Conservation (phyloP, 2,329 filamentous ascomycete species). For the Penicillium thymicola region DNA sequence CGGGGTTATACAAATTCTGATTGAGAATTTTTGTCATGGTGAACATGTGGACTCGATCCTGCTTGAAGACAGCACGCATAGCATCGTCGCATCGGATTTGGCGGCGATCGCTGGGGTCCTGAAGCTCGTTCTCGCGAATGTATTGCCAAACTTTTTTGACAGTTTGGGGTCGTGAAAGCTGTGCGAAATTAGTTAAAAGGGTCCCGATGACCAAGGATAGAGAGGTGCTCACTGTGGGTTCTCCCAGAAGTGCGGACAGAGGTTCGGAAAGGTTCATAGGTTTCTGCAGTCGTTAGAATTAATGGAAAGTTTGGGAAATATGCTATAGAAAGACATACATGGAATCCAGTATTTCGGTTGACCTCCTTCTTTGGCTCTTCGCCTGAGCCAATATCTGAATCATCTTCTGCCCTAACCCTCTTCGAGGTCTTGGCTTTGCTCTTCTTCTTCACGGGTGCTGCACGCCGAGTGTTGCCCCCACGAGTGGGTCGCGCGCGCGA, state of each 20-base stretch:
- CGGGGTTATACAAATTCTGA: slow-evolving; percentile 80
- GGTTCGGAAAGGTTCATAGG: slow-evolving; percentile 46
- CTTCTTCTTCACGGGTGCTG: slow-evolving; percentile 63
- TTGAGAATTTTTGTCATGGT: slow-evolving; percentile 97
- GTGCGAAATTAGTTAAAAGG: slow-evolving; percentile 12
- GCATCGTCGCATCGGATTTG: slow-evolving; percentile 90
- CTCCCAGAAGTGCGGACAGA: slow-evolving; percentile 45
- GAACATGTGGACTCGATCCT: slow-evolving; percentile 93
- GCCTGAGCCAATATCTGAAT: slow-evolving; percentile 71
- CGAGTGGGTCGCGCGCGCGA: slow-evolving; percentile 70
- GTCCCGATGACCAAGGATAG: not conserved
- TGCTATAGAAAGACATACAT: slow-evolving; percentile 50
- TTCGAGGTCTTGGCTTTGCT: slow-evolving; percentile 55
- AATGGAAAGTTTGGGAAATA: not conserved
- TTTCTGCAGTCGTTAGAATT: slow-evolving; percentile 35
- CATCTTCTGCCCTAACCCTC: slow-evolving; percentile 73
- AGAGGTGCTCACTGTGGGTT: slow-evolving; percentile 39
- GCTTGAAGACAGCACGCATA: slow-evolving; percentile 89
- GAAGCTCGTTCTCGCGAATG: slow-evolving; percentile 82
- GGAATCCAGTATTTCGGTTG: slow-evolving; percentile 83
- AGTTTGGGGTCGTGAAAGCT: slow-evolving; percentile 90
- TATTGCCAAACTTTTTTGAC: slow-evolving; percentile 97
- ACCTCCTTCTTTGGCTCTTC: slow-evolving; percentile 59
- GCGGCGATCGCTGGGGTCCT: slow-evolving; percentile 86
- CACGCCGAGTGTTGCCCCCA: slow-evolving; percentile 62